Percentiles rank a stretch among this genome's conserved stretches.
Evolutionary conservation across 2,329 filamentous ascomycete species (phyloP).

Genomic region (Tolypocladium album): DNA sequence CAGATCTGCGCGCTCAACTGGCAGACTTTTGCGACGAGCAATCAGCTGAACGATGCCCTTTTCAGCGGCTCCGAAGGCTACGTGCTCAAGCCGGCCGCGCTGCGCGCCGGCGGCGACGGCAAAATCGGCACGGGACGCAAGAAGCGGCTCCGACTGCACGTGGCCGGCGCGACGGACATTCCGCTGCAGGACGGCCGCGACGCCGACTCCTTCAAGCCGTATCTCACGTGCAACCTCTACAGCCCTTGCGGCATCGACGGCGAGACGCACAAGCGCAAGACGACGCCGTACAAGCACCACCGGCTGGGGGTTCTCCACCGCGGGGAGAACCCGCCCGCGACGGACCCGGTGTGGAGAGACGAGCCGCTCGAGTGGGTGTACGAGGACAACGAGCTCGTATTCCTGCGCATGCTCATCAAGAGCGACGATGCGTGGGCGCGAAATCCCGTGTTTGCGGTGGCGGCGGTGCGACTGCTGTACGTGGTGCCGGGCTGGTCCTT

Average conservation of each 20-base stretch:
- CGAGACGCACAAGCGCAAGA: conserved; percentile 35
- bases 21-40: conserved; percentile 55
- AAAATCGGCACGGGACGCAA: conserved; percentile 31
- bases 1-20: conserved; percentile 62
- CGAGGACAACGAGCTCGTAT: conserved; percentile 55
- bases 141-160: conserved; percentile 43
- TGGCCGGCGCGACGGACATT: conserved; percentile 52
- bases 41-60: conserved; percentile 59
- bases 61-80: conserved; percentile 56
- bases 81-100: conserved; percentile 50
- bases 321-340: conserved; percentile 45
- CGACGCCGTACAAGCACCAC: conserved; percentile 42
- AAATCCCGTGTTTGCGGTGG: conserved; percentile 52
- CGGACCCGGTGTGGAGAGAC: conserved; percentile 57
- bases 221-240: conserved; percentile 53
- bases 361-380: conserved; percentile 58
- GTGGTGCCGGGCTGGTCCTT: conserved; percentile 49
- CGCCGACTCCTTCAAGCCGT: conserved; percentile 46
- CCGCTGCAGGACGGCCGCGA: conserved; percentile 41
- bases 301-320: conserved; percentile 43
- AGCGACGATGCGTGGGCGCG: conserved; percentile 51
- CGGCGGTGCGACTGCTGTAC: conserved; percentile 49
- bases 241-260: conserved; percentile 41
- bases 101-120: conserved; percentile 45
- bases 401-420: conserved; percentile 56